phyloP scores from a whole-genome alignment of 2,329 filamentous ascomycete genomes.

The Rhynchosporium graminicola region DNA sequence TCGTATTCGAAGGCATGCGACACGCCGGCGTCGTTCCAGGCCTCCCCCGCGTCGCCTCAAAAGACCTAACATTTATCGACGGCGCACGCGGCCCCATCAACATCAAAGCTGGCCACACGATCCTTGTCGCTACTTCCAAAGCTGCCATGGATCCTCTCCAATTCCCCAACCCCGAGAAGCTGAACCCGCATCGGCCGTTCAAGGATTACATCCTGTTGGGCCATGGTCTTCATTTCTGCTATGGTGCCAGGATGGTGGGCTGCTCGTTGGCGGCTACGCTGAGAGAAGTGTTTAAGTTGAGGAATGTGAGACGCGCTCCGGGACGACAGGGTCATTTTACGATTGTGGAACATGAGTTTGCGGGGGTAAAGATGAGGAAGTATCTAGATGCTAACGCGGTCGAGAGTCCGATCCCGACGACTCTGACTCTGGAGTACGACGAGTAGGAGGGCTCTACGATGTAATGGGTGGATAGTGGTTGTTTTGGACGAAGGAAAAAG shows the following conservation, averaged over 20 bases:
- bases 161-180: conserved; percentile 45
- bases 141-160: conserved; percentile 45
- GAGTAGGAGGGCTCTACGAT: conserved; percentile 24
- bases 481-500: background rate
- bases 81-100: conserved; percentile 49
- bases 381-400: conserved; percentile 51
- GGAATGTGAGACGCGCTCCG: conserved; percentile 44
- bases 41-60: conserved; percentile 51
- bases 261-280: conserved; percentile 45
- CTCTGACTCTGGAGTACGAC: conserved; percentile 47
- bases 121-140: conserved; percentile 48
- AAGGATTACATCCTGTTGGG: conserved; percentile 45
- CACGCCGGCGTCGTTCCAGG: conserved; percentile 53
- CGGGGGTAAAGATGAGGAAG: conserved; percentile 49
- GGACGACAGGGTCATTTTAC: conserved; percentile 45
- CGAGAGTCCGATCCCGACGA: conserved; percentile 49
- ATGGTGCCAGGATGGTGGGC: conserved; percentile 44
- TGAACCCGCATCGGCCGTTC: conserved; percentile 47
- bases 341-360: conserved; percentile 48
- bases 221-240: conserved; percentile 45
- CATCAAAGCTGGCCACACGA: conserved; percentile 47
- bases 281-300: conserved; percentile 48
- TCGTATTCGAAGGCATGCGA: conserved; percentile 56
- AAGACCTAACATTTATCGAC: conserved; percentile 46
- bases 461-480: background rate